These are phyloP conservation scores for Paratrimastix pyriformis DNA, from an alignment of 78 protist species.

Conservation along the genomic window DNA sequence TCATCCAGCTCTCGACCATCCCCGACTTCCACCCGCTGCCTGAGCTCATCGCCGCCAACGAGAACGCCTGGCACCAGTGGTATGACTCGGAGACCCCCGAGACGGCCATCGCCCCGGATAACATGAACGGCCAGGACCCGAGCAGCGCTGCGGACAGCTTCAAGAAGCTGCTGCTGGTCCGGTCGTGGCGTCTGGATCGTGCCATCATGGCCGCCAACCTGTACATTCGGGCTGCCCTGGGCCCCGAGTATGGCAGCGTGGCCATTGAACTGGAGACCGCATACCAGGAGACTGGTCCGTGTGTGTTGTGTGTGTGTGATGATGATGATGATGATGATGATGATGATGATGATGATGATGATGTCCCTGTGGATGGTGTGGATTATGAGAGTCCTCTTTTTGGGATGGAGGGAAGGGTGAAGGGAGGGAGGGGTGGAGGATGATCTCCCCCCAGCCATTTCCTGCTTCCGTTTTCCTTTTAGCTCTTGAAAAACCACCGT, in stretches of 20 bases:
- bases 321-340: too few species aligned
- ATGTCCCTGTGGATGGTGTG: too few species aligned
- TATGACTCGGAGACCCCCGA: conserved; percentile 64
- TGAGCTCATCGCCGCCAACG: conserved; percentile 33
- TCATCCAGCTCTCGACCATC: conserved; percentile 23
- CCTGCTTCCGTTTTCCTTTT: too few species aligned
- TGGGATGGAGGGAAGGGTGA: too few species aligned
- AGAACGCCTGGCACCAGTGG: conserved; percentile 49
- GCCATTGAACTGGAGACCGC: conserved; percentile 16
- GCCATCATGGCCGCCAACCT: conserved; percentile 34
- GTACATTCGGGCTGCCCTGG: conserved; percentile 42
- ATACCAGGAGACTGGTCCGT: conserved; percentile 26
- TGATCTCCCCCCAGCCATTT: too few species aligned
- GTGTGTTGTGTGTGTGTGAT: too few species aligned
- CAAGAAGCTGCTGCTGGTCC: conserved; percentile 58
- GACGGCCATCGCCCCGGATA: conserved; percentile 38
- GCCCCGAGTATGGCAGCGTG: conserved; percentile 26
- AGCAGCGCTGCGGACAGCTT: too few species aligned
- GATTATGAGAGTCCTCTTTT: too few species aligned
- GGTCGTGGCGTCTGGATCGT: conserved; percentile 60
- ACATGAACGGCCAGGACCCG: conserved; percentile 32
- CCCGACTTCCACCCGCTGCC: conserved; percentile 34
- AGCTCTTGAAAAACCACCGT: too few species aligned
- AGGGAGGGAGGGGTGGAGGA: too few species aligned
- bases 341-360: too few species aligned